Base-by-base conservation (phyloP, 805 yeast genomes). In the Yarrowia sp. region DNA sequence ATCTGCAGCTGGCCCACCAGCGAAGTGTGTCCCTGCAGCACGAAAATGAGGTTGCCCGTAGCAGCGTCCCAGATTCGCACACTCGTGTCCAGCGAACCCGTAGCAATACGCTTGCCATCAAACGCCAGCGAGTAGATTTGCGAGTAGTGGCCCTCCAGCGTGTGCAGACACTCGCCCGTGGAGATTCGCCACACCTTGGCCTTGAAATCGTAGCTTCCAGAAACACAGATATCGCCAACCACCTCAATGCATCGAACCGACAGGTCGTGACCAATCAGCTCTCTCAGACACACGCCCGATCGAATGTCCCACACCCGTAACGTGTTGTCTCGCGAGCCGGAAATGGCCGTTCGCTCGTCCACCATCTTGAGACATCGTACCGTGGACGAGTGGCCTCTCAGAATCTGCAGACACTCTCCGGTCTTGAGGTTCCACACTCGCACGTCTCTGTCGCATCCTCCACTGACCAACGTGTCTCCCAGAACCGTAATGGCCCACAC, bases 401-500 rank as follows among this genome's bases (percentile, higher is more conserved):
- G 83, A 56, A 97, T 92, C 75, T 91, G 84, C 45, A 90, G 86
- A 77, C 97, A 92, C 77, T 89, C 91, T 32, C 97, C 96, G 32
- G 94, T 85, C 72, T 87, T 82, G 72, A 93, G 84, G 79, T 94
- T 97, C 99, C 99, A 94, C 72, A 94, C 92, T 76, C 98, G 86
- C 26, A 94, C 97, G 46, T 97, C 93, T 75, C 97, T 85, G 79
- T 94, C 99, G 72, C 98, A 97, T 19, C 97, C 92, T 45, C 98
- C 98, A 43, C 96, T 88, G 22, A 94, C 97, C 72, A 94, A 85
- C 74, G 94, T 89, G 75, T 92, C 87, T 52, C 97, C 97, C 79
- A 89, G 92, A 1, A 97, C 91, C 52, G 93, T 89, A 70, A 95
- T 89, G 40, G 97, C 93, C 98, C 98, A 94, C 14, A 95, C 97